Percentiles rank a stretch among this genome's conserved stretches.
Conservation (phyloP, 257 asterid species). For the Schizonepeta tenuifolia region DNA sequence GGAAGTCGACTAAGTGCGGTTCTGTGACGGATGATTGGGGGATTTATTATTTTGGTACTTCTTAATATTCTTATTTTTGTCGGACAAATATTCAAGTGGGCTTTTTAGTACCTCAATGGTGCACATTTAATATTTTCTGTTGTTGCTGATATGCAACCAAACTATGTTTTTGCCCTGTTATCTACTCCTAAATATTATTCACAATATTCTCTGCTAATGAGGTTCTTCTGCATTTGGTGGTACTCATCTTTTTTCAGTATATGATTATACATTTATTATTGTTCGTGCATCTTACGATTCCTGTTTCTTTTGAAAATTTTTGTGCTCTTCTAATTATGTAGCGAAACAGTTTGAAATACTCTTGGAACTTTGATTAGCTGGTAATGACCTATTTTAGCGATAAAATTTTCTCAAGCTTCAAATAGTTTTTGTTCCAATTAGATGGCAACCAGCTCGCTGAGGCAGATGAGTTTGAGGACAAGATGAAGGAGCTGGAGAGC, state of each 20-base stretch:
- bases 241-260: no score
- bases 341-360: no score
- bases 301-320: no score
- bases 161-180: not conserved
- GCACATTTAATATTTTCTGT: not conserved
- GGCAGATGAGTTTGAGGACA: constrained; percentile 49
- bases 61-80: not conserved
- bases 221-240: not conserved
- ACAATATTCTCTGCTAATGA: not conserved
- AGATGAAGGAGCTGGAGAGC: constrained; percentile 55
- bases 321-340: no score
- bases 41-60: not conserved
- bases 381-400: no score
- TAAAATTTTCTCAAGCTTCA: no score
- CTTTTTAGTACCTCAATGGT: not conserved
- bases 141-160: not conserved
- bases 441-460: constrained; percentile 49
- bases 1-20: constrained; percentile 52
- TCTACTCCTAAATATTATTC: not conserved
- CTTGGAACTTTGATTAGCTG: no score
- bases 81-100: not conserved
- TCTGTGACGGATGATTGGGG: not conserved
- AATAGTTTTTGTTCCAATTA: no score
- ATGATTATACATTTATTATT: no score
- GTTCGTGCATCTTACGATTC: not conserved